phyloP scores from a whole-genome alignment of 192 early-diverging fungal species.

The Gonapodya sp. region DNA sequence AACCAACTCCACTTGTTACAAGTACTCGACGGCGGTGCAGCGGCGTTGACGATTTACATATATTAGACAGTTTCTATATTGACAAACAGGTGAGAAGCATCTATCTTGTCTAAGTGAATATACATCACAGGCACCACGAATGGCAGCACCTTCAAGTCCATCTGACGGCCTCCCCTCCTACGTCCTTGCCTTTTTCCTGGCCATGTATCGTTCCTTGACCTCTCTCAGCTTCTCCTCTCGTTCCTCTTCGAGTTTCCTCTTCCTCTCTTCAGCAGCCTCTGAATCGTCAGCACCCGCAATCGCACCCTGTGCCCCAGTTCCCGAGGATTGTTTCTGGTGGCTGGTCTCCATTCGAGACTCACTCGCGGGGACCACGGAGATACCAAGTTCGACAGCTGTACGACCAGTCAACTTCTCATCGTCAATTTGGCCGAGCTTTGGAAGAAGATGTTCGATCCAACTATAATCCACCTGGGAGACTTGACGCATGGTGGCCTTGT shows the following conservation, averaged over 20 bases:
- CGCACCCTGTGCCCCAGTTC: neutral
- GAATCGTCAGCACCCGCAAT: neutral
- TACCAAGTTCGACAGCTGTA: neutral
- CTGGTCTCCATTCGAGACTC: conserved; percentile 11
- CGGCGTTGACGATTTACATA: no score
- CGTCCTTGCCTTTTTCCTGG: conserved; percentile 19
- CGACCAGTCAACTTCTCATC: neutral
- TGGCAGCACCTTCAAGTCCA: neutral
- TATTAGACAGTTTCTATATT: no score
- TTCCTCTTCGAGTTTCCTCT: neutral
- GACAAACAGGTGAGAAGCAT: no score
- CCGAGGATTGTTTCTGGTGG: neutral
- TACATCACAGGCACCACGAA: no score
- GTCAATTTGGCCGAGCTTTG: neutral
- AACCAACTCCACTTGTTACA: no score
- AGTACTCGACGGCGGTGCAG: no score
- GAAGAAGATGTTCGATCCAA: neutral
- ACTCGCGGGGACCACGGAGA: conserved; percentile 6
- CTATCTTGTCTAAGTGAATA: no score
- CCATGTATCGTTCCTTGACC: conserved; percentile 24
- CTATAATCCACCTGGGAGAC: neutral
- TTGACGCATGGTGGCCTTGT: conserved; percentile 22
- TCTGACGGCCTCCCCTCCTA: neutral
- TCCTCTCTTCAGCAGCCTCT: neutral
- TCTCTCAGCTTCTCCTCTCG: conserved; percentile 8